Percentiles rank a stretch among this genome's conserved stretches.
phyloP scores from a whole-genome alignment of 2,329 filamentous ascomycete species.

The Neodidymelliopsis sp. region DNA sequence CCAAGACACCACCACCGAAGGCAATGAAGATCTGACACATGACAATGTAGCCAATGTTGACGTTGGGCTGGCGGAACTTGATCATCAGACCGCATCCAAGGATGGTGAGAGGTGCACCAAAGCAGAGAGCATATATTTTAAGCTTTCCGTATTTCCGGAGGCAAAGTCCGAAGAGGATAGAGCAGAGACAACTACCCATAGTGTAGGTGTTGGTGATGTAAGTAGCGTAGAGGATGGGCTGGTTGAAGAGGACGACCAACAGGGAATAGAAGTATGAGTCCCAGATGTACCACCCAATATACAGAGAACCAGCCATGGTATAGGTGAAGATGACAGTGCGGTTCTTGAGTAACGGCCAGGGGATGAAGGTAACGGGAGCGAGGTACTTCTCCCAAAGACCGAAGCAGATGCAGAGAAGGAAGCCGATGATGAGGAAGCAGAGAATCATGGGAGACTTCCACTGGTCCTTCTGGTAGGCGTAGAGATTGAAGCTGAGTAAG shows the following conservation, averaged over 20 bases:
- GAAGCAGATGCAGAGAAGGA: conserved; percentile 48
- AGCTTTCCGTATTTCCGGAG: conserved; percentile 43
- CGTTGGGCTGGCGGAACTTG: conserved; percentile 47
- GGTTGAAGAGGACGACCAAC: conserved; percentile 50
- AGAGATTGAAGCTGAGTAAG: conserved; percentile 72
- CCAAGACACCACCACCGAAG: conserved; percentile 44
- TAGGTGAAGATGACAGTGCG: conserved; percentile 63
- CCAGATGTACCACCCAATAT: conserved; percentile 50
- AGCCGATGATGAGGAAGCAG: conserved; percentile 51
- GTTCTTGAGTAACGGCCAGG: conserved; percentile 58
- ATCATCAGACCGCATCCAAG: conserved; percentile 49
- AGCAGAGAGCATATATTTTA: conserved; percentile 39
- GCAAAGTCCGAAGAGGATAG: conserved; percentile 37
- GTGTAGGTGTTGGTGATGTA: conserved; percentile 53
- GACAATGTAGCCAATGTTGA: conserved; percentile 44
- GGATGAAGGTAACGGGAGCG: conserved; percentile 53
- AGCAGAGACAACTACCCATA: conserved; percentile 45
- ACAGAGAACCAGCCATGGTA: conserved; percentile 53
- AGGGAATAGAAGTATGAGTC: conserved; percentile 53
- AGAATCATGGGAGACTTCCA: conserved; percentile 53
- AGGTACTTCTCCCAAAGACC: conserved; percentile 52
- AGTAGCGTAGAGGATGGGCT: conserved; percentile 42
- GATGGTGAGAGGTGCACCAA: conserved; percentile 42
- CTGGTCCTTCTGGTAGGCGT: conserved; percentile 37
- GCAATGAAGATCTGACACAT: conserved; percentile 49